Evolutionary conservation across 2,329 filamentous ascomycete genomes (phyloP), one percentile per base, ranked within the genome.

Genomic region (Diaporthe amygdali): DNA sequence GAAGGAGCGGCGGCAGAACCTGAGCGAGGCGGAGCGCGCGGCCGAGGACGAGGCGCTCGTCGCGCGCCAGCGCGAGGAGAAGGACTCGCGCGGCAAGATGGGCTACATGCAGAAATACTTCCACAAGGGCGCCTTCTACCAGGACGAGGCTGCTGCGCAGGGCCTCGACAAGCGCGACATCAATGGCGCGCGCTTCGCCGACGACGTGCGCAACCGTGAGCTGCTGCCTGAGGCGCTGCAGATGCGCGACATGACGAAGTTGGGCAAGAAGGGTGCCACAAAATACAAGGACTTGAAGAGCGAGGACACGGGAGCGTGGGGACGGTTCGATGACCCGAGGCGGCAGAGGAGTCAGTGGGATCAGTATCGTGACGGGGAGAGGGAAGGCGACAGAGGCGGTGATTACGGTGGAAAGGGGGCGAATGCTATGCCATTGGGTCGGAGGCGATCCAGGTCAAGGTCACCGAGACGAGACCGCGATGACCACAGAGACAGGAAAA

Each of bases 51-150:
- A 91, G 52, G 93, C 88, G 64, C 94, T 90, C 80, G 84, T 98
- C 22, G 91, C 91, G 1, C 86, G 88, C 75, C 96, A 98, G 82
- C 90, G 92, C 76, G 93, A 93, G 73, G 95, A 97, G 74, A 93
- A 94, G 76, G 91, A 93, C 73, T 82, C 86, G 64, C 92, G 92
- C 72, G 94, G 94, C 67, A 93, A 96, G 82, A 94, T 96, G 87
- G 89, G 89, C 2, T 98, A 91, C 81, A 94, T 98, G 93, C 95
- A 98, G 79, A 95, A 95, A 79, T 99, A 98, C 84, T 95, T 94
- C 82, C 96, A 99, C 86, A 96, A 95, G 83, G 96, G 96, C 61
- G 96, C 96, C 20, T 99, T 98, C 84, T 98, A 94, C 85, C 93
- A 93, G 75, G 94, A 95, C 66, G 93, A 97, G 76, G 88, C 91